Evolutionary conservation across 345 rosid genomes (phyloP), one percentile per base, ranked within the genome.

Genomic region (Lepidium sativum): DNA sequence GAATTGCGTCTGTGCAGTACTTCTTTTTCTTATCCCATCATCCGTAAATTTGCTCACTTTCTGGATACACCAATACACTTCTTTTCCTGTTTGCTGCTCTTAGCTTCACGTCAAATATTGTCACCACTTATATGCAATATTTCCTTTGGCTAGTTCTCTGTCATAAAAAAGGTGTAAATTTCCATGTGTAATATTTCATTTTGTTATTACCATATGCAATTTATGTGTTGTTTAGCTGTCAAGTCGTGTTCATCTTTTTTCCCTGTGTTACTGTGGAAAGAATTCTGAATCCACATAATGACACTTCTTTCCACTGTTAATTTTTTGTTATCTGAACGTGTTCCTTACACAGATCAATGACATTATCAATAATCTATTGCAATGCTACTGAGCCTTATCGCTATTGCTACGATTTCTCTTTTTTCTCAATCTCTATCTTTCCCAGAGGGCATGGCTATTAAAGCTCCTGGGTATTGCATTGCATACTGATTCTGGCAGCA

Each of bases 391-490:
- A 9, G 31, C 38, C 32, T 16, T 53, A 63, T 45, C 60, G 44
- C 6, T 37, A 44, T 18, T 62, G 52, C 38, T 45, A 38, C 14
- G 16, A 33, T 64, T 48, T 21, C 60, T 57, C 45, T 55, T 39
- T 39, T 70, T 43, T 40, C 14, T 64, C 10, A 16, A 52, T 78
- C 43, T 39, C 50, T 54, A 60, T 49, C 49, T 70, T 76, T 53
- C 11, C 11, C 72, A 91, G 98, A 86, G 96, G 77, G 96, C 98
- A 27, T 92, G 98, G 98, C 81, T 92, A 21, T 72, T 89, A 78
- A 89, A 92, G 81, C 96, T 92, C 69, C 82, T 92, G 68, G 94
- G 94, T 68, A 62, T 86, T 72, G 96, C 87, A 60, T 74, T 92
- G 81, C 95, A 89, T 77, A 77, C 81, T 78, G 89, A 89, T 61